phyloP scores from a whole-genome alignment of 352 stramenopile species.

The Phytophthora sp. region DNA sequence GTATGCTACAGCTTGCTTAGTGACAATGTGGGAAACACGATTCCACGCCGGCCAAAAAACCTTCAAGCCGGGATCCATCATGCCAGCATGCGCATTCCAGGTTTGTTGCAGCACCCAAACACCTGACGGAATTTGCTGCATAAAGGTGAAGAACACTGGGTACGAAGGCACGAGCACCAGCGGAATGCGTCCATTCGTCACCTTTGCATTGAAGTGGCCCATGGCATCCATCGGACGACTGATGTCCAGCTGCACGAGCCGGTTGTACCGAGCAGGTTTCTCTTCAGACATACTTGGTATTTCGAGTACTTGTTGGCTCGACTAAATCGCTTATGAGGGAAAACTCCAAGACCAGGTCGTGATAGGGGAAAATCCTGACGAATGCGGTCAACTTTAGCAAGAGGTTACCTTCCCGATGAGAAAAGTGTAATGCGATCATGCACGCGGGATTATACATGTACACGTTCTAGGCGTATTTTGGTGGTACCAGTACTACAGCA shows the following conservation, averaged over 20 bases:
- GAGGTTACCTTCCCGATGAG: too few species aligned
- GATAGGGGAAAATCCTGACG: too few species aligned
- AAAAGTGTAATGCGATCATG: not conserved
- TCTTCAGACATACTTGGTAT: not conserved
- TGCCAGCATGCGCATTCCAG: conserved; percentile 72
- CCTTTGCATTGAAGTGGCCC: conserved; percentile 51
- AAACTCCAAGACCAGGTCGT: too few species aligned
- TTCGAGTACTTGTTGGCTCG: not conserved
- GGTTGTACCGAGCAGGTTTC: conserved; percentile 35
- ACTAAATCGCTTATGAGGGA: not conserved
- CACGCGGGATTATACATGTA: not conserved
- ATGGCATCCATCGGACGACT: conserved; percentile 48
- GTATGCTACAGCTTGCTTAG: conserved; percentile 79
- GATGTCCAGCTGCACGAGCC: conserved; percentile 53
- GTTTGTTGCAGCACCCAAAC: conserved; percentile 78
- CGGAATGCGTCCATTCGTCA: conserved; percentile 46
- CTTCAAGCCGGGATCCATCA: conserved; percentile 74
- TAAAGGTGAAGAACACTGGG: conserved; percentile 45
- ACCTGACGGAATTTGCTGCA: conserved; percentile 56
- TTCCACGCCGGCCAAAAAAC: conserved; percentile 73
- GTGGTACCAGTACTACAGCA: not conserved
- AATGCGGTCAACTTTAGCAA: too few species aligned
- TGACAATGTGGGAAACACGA: conserved; percentile 81
- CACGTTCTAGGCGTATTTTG: not conserved
- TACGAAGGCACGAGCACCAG: conserved; percentile 59